Percentiles rank a stretch among this genome's conserved stretches.
Conservation (phyloP, 2,329 filamentous ascomycete genomes). For the Pezicula carpinea region DNA sequence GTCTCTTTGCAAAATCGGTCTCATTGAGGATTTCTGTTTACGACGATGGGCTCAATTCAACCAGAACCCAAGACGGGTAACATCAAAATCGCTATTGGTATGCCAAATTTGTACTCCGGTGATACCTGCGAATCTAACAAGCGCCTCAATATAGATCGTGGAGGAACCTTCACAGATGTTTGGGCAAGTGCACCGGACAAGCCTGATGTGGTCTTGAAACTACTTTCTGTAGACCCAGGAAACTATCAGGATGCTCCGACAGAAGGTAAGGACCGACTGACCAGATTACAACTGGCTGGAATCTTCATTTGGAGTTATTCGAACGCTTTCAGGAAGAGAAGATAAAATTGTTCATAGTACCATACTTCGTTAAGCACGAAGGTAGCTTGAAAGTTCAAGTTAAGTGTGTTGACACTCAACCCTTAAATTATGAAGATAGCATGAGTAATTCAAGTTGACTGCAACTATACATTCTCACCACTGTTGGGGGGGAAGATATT, state of each 20-base stretch:
- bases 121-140: neutral
- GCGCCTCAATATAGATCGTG: constrained; percentile 39
- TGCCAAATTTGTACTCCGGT: neutral
- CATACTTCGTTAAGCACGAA: too few relatives aligned
- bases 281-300: too few relatives aligned
- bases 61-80: neutral
- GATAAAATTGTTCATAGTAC: too few relatives aligned
- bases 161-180: constrained; percentile 68
- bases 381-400: too few relatives aligned
- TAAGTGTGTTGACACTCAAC: too few relatives aligned
- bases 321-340: too few relatives aligned
- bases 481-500: neutral
- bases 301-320: too few relatives aligned
- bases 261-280: constrained; percentile 48
- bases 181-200: constrained; percentile 56
- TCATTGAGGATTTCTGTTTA: too few relatives aligned
- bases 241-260: constrained; percentile 64
- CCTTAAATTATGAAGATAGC: too few relatives aligned
- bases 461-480: too few relatives aligned
- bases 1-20: too few relatives aligned
- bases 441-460: too few relatives aligned
- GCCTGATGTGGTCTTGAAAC: constrained; percentile 66
- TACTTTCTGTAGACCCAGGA: constrained; percentile 65
- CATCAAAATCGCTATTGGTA: constrained; percentile 1
- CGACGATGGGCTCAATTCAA: neutral